Evolutionary conservation across 176 grass and related monocot genomes (phyloP).

Genomic region (Puya raimondii): DNA sequence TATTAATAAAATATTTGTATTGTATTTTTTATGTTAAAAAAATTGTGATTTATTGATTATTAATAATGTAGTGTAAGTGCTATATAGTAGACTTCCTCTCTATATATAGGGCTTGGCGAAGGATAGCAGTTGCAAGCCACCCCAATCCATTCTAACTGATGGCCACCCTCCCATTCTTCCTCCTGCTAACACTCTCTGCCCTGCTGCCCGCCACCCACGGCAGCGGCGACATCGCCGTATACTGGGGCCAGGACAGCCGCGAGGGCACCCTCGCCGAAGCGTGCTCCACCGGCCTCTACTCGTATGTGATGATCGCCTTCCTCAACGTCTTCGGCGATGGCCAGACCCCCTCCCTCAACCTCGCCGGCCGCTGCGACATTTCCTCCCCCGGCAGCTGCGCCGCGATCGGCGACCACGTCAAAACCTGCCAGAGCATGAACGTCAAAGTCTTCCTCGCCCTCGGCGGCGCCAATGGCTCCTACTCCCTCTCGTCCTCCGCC

Average conservation of each 20-base stretch:
- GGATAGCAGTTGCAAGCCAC: too few species aligned
- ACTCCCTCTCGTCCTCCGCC: slow-evolving; percentile 31
- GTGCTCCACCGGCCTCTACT: slow-evolving; percentile 49
- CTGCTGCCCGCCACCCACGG: slow-evolving; percentile 27
- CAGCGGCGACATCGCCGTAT: slow-evolving; percentile 55
- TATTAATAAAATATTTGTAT: too few species aligned
- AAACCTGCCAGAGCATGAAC: slow-evolving; percentile 27
- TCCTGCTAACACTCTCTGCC: slow-evolving; percentile 1
- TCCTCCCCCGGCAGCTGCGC: slow-evolving; percentile 23
- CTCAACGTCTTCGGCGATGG: slow-evolving; percentile 56
- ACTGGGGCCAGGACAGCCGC: slow-evolving; percentile 56
- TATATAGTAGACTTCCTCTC: too few species aligned
- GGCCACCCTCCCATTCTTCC: too few species aligned
- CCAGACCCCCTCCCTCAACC: slow-evolving; percentile 36
- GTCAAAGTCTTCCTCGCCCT: slow-evolving; percentile 65
- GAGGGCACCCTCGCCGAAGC: slow-evolving; percentile 50
- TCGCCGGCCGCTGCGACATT: slow-evolving; percentile 41
- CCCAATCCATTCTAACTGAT: too few species aligned
- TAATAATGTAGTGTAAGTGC: too few species aligned
- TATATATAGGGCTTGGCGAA: too few species aligned
- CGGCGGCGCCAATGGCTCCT: slow-evolving; percentile 28
- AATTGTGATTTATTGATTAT: too few species aligned
- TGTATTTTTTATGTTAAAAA: too few species aligned
- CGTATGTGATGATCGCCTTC: slow-evolving; percentile 35
- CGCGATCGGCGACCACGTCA: slow-evolving; percentile 27